Evolutionary conservation across 495 filamentous ascomycete species (phyloP), one percentile per base, ranked within the genome.

Genomic region (Penicillium pulvis): DNA sequence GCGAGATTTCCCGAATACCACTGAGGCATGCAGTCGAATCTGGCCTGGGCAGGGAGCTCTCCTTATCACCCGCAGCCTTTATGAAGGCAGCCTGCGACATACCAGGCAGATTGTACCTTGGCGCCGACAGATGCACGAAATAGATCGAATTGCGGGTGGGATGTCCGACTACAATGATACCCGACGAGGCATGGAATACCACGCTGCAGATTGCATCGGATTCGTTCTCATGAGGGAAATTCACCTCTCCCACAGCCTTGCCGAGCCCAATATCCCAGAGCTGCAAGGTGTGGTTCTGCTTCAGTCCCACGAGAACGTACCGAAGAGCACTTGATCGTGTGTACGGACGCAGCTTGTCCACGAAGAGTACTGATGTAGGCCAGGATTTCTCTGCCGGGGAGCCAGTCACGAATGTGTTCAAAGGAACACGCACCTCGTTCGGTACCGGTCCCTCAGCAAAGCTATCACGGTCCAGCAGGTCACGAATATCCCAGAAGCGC

Each of bases 231-330:
- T 99, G 95, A 6, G 95, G 95, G 57, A 99, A 87, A 72, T 93
- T 92, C 65, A 98, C 84, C 77, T 99, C 95, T 72, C 98, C 92
- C 49, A 99, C 94, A 30, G 93, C 88, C 77, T 95, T 97, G 55
- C 87, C 87, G 6, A 99, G 85, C 55, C 90, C 90, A 72, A 99
- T 89, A 83, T 99, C 95, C 95, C 95, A 99, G 56, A 99, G 83
- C 78, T 99, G 95, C 58, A 99, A 86, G 49, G 92, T 94, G 76
- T 99, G 95, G 72, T 99, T 99, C 72, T 98, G 95, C 77, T 97
- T 98, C 81, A 97, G 89, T 58, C 95, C 95, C 51, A 99, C 93
- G 57, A 99, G 84, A 74, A 98, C 86, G 76, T 98, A 99, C 58
- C 95, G 84, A 57, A 95, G 76, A 17, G 95, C 92, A 67, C 87